Percentiles rank a stretch among this genome's conserved stretches.
Conservation (phyloP, 2,329 filamentous ascomycete species). For the Aurifilum marmelostoma region DNA sequence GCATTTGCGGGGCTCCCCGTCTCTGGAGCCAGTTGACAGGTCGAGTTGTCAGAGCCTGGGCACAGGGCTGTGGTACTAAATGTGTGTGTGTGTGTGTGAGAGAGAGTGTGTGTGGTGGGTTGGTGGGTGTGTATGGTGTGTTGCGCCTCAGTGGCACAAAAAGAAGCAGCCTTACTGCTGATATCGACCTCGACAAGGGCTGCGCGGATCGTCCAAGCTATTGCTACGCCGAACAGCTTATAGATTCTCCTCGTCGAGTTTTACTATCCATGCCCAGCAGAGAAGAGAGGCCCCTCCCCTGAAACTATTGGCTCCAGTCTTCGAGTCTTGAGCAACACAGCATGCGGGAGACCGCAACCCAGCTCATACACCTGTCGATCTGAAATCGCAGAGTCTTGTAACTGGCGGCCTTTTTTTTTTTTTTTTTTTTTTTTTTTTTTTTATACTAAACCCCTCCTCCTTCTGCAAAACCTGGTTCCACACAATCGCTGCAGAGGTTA, state of each 20-base stretch:
- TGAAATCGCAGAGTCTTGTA: background rate
- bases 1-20: conserved; percentile 22
- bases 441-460: too few species aligned
- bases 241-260: background rate
- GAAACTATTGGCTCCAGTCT: background rate
- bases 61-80: background rate
- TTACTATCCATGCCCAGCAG: background rate
- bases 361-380: background rate
- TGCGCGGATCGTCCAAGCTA: background rate
- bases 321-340: background rate
- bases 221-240: background rate
- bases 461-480: background rate
- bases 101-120: conserved; percentile 5
- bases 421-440: background rate
- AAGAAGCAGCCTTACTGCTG: conserved; percentile 8
- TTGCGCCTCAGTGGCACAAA: conserved; percentile 6
- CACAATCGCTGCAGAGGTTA: background rate
- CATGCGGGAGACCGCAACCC: background rate
- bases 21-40: conserved; percentile 22
- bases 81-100: background rate
- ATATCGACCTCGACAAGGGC: background rate
- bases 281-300: background rate
- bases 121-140: conserved; percentile 3
- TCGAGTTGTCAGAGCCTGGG: conserved; percentile 7
- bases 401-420: background rate